These are phyloP conservation scores for Aureobasidium sp. DNA, from an alignment of 2,329 filamentous ascomycete genomes.

Conservation along the genomic window DNA sequence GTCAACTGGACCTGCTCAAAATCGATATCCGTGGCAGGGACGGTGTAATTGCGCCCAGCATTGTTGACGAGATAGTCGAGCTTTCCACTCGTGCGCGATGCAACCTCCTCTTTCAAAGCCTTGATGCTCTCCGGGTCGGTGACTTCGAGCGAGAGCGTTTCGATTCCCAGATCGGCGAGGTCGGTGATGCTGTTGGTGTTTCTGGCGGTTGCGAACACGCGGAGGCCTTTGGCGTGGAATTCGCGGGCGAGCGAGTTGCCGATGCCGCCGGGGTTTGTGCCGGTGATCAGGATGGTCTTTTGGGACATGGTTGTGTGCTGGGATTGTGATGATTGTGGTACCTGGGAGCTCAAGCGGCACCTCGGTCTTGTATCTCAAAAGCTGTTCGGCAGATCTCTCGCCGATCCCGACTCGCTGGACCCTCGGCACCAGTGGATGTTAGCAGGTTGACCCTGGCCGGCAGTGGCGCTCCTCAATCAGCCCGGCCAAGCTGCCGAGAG, in stretches of 20 bases:
- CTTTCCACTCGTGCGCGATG: conserved; percentile 38
- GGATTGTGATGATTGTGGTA: neutral
- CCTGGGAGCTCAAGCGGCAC: neutral
- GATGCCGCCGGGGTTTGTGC: conserved; percentile 46
- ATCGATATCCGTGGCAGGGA: conserved; percentile 49
- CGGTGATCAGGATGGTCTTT: conserved; percentile 29
- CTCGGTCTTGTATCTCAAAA: neutral
- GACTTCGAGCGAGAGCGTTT: conserved; percentile 47
- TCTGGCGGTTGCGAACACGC: conserved; percentile 51
- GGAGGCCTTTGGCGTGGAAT: conserved; percentile 44
- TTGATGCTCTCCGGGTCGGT: conserved; percentile 41
- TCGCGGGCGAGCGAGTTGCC: conserved; percentile 50
- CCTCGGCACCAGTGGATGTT: neutral
- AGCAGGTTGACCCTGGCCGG: neutral
- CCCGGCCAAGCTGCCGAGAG: neutral
- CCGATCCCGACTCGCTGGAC: neutral
- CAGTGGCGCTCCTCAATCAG: neutral
- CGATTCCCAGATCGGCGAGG: conserved; percentile 42
- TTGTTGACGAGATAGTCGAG: conserved; percentile 53
- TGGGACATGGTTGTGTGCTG: neutral
- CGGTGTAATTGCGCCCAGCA: conserved; percentile 47
- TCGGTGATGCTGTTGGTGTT: conserved; percentile 41
- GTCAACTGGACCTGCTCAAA: conserved; percentile 37
- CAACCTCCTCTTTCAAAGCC: conserved; percentile 38
- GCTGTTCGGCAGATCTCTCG: neutral